Conservation (phyloP, 2,329 filamentous ascomycete genomes). For the Cladosporium sp. region DNA sequence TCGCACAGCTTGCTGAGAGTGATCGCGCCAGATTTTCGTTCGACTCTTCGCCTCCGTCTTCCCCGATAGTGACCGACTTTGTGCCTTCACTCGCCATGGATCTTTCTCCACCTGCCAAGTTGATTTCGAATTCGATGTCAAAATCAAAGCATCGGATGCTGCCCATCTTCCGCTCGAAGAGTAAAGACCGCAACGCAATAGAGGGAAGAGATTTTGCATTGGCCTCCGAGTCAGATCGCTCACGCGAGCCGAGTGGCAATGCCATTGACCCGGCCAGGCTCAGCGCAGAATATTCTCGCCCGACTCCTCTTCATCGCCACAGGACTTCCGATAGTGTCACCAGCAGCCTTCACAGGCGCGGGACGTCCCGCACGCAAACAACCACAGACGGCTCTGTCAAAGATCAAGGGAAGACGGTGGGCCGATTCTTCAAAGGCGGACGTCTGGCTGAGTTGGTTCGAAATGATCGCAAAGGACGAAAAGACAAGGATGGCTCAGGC, state of each 20-base stretch:
- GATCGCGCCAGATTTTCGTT: constrained; percentile 36
- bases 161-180: constrained; percentile 37
- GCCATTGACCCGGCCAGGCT: constrained; percentile 21
- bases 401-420: constrained; percentile 52
- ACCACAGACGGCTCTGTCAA: constrained; percentile 20
- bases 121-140: constrained; percentile 24
- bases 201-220: constrained; percentile 29
- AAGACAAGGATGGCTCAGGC: constrained; percentile 47
- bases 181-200: constrained; percentile 29
- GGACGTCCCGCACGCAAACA: constrained; percentile 6
- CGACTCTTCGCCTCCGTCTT: constrained; percentile 36
- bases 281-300: constrained; percentile 34
- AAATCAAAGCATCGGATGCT: constrained; percentile 36
- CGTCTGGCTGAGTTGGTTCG: constrained; percentile 69
- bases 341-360: constrained; percentile 34
- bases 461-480: constrained; percentile 33
- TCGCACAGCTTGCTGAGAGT: constrained; percentile 13
- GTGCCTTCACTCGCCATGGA: constrained; percentile 32
- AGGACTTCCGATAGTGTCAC: constrained; percentile 46
- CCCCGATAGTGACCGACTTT: constrained; percentile 30
- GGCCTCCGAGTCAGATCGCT: constrained; percentile 10
- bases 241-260: constrained; percentile 24
- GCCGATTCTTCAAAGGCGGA: constrained; percentile 72
- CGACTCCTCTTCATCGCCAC: constrained; percentile 23
- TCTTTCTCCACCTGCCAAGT: constrained; percentile 30